Conservation (phyloP, 2,329 filamentous ascomycete species). For the Ophiognomonia clavigignenti-juglandacearum region DNA sequence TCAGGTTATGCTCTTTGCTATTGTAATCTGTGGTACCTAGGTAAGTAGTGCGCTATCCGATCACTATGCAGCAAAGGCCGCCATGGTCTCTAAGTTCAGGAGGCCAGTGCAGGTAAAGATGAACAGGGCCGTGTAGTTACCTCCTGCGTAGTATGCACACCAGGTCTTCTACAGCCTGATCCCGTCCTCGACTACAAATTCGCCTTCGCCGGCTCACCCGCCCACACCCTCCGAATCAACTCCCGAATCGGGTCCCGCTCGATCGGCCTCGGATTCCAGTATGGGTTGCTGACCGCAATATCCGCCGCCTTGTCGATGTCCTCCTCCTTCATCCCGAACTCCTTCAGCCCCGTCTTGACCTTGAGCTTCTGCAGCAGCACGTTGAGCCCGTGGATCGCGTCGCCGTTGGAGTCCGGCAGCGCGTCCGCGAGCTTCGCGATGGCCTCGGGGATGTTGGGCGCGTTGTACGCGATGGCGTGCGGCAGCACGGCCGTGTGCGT, state of each 20-base stretch:
- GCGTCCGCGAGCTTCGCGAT: constrained; percentile 48
- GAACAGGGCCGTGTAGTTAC: no score
- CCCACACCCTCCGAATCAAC: constrained; percentile 51
- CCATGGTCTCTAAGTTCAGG: no score
- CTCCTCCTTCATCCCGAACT: constrained; percentile 52
- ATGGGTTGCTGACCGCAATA: constrained; percentile 50
- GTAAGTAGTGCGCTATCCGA: no score
- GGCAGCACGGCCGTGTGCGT: constrained; percentile 61
- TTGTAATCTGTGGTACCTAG: no score
- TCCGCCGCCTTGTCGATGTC: constrained; percentile 53
- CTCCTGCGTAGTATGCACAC: no score
- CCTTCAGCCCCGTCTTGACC: constrained; percentile 46
- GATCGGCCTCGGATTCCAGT: constrained; percentile 52
- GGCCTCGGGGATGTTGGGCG: constrained; percentile 45
- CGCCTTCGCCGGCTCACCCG: constrained; percentile 49
- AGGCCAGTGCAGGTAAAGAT: no score
- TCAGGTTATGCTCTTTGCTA: no score
- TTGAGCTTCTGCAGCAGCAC: constrained; percentile 45
- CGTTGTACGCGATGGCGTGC: constrained; percentile 60
- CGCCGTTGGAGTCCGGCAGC: constrained; percentile 52
- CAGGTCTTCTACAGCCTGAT: no score
- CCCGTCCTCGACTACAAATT: constrained; percentile 36
- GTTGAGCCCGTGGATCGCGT: constrained; percentile 54
- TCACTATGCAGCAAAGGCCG: no score
- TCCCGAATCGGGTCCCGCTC: constrained; percentile 47